Percentiles rank a stretch among this genome's conserved stretches.
These are phyloP conservation scores for Striga hermonthica DNA, from an alignment of 305 asterid genomes.

Conservation along the genomic window DNA sequence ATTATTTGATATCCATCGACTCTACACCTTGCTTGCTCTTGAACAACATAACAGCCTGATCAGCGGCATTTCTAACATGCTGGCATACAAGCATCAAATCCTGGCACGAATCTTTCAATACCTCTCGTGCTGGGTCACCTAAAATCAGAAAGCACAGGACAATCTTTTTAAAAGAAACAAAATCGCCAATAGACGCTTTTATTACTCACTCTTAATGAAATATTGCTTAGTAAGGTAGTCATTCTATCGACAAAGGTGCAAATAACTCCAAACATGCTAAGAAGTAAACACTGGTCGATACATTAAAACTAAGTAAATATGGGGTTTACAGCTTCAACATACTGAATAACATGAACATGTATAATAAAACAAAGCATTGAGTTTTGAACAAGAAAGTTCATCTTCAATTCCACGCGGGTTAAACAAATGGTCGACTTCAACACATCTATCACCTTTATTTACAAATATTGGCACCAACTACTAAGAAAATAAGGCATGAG, in stretches of 20 bases:
- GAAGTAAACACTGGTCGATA: not conserved
- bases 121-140: constrained; percentile 77
- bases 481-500: not conserved
- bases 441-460: too few relatives aligned
- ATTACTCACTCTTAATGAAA: too few relatives aligned
- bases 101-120: constrained; percentile 61
- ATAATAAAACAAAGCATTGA: too few relatives aligned
- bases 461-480: not conserved
- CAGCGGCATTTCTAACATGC: constrained; percentile 60
- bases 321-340: not conserved
- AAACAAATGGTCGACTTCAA: not conserved
- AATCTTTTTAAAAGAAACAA: not conserved
- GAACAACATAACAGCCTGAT: constrained; percentile 54
- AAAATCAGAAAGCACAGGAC: constrained; percentile 17
- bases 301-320: not conserved
- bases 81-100: constrained; percentile 63
- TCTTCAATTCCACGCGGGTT: not conserved
- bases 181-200: not conserved
- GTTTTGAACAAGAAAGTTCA: constrained; percentile 8
- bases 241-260: not conserved
- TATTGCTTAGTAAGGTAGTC: too few relatives aligned
- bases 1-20: constrained; percentile 34
- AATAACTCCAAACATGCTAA: not conserved
- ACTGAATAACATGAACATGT: not conserved
- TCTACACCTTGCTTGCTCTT: constrained; percentile 38